These are phyloP conservation scores for Ceratobasidium sp. DNA, from an alignment of 1,284 basidiomycete genomes.

Conservation along the genomic window DNA sequence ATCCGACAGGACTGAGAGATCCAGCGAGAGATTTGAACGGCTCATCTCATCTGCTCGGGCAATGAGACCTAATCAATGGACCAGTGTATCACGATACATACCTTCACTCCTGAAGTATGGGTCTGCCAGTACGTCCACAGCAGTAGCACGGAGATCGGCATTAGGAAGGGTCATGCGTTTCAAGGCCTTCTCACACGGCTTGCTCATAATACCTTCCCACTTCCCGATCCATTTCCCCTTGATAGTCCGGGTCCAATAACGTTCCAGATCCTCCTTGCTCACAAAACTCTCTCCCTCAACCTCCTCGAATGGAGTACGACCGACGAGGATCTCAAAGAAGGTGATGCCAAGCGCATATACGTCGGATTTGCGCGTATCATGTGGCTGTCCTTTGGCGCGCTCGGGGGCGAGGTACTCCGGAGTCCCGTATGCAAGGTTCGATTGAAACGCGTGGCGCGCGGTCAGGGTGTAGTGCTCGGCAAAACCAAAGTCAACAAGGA, in stretches of 20 bases:
- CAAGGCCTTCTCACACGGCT: constrained; percentile 63
- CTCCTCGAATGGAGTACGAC: constrained; percentile 88
- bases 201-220: constrained; percentile 71
- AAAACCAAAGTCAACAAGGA: constrained; percentile 91
- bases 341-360: constrained; percentile 92
- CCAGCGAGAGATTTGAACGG: constrained; percentile 14
- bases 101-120: constrained; percentile 59
- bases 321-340: constrained; percentile 88
- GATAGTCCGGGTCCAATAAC: constrained; percentile 81
- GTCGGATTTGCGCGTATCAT: constrained; percentile 91
- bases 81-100: neutral
- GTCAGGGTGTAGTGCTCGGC: constrained; percentile 72
- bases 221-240: constrained; percentile 80
- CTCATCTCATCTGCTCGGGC: constrained; percentile 11
- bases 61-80: neutral
- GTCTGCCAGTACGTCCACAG: constrained; percentile 67
- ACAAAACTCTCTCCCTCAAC: constrained; percentile 78
- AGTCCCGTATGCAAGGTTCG: constrained; percentile 84
- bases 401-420: constrained; percentile 93
- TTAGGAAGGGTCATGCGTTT: constrained; percentile 77
- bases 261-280: constrained; percentile 78
- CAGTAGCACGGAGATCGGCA: constrained; percentile 70
- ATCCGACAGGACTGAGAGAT: constrained; percentile 19
- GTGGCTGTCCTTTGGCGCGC: constrained; percentile 79
- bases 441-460: constrained; percentile 72